phyloP scores from a whole-genome alignment of 225 moss, liverwort and hornwort genomes.

The Sphagnum tenellum region DNA sequence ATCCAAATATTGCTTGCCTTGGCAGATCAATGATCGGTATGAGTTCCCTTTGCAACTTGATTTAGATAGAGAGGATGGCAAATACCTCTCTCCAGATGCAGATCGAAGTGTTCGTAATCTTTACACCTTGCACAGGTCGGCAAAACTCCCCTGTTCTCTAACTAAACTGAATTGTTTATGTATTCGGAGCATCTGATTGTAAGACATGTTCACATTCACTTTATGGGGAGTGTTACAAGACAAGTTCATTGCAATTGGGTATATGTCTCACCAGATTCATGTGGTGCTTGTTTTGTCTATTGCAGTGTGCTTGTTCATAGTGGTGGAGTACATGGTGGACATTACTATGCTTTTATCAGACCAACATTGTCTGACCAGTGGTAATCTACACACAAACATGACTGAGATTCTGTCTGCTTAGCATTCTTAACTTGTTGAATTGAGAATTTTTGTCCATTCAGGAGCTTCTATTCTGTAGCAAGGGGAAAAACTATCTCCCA shows the following conservation, averaged over 20 bases:
- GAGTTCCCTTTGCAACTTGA: conserved; percentile 78
- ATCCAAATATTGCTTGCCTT: neutral
- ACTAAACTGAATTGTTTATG: too few relatives aligned
- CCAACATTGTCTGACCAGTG: conserved; percentile 70
- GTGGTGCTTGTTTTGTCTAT: conserved; percentile 1
- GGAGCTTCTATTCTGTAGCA: too few relatives aligned
- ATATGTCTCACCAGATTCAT: neutral
- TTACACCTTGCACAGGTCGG: conserved; percentile 66
- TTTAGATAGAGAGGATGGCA: conserved; percentile 65
- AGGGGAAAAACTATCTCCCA: too few relatives aligned
- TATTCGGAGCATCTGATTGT: too few relatives aligned
- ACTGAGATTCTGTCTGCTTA: too few relatives aligned
- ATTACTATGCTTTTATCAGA: conserved; percentile 78
- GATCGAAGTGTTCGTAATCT: conserved; percentile 70
- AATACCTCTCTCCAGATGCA: conserved; percentile 68
- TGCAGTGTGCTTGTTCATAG: conserved; percentile 74
- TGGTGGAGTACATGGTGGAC: conserved; percentile 75
- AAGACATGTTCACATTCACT: too few relatives aligned
- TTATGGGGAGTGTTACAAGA: too few relatives aligned
- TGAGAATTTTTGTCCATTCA: too few relatives aligned
- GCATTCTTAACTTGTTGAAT: too few relatives aligned
- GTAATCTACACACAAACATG: conserved; percentile 11
- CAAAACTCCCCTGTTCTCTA: too few relatives aligned
- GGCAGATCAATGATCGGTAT: conserved; percentile 74
- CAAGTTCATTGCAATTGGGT: too few relatives aligned